Conservation (phyloP, 495 filamentous ascomycete genomes). For the Xylaria nigripes region DNA sequence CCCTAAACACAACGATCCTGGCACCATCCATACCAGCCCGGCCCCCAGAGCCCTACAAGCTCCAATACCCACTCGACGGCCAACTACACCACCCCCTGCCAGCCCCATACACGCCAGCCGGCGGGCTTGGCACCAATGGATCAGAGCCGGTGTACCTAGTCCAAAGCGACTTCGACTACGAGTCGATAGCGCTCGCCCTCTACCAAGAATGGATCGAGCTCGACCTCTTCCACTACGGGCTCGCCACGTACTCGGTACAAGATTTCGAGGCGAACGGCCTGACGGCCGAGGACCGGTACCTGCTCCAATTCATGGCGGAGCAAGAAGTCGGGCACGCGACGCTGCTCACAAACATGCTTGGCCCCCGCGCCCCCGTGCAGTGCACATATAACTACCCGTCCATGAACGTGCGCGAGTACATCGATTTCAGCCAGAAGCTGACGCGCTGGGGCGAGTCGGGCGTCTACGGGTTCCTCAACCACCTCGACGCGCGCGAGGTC, state of each 20-base stretch:
- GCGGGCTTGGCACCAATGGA: slow-evolving; percentile 76
- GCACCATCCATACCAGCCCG: slow-evolving; percentile 41
- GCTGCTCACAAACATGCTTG: slow-evolving; percentile 73
- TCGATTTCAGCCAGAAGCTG: slow-evolving; percentile 82
- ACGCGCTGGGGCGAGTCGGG: slow-evolving; percentile 78
- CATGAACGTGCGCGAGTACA: slow-evolving; percentile 64
- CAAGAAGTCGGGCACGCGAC: slow-evolving; percentile 80
- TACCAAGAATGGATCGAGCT: slow-evolving; percentile 87
- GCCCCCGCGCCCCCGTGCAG: slow-evolving; percentile 59
- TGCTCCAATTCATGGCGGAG: slow-evolving; percentile 78
- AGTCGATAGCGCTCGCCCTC: slow-evolving; percentile 60
- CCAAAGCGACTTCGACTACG: slow-evolving; percentile 65
- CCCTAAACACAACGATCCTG: slow-evolving; percentile 40
- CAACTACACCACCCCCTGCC: slow-evolving; percentile 55
- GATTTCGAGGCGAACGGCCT: slow-evolving; percentile 66
- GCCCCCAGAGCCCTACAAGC: slow-evolving; percentile 42
- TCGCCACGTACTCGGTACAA: slow-evolving; percentile 58
- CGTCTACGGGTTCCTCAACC: slow-evolving; percentile 76
- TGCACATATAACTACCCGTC: slow-evolving; percentile 82
- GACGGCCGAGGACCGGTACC: slow-evolving; percentile 55
- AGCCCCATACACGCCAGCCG: slow-evolving; percentile 64
- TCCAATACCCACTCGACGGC: slow-evolving; percentile 64
- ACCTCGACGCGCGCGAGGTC: slow-evolving; percentile 69
- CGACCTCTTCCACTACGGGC: slow-evolving; percentile 75
- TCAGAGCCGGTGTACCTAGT: slow-evolving; percentile 62